phyloP scores from a whole-genome alignment of 2,329 filamentous ascomycete genomes.

The Penicillium italicum region DNA sequence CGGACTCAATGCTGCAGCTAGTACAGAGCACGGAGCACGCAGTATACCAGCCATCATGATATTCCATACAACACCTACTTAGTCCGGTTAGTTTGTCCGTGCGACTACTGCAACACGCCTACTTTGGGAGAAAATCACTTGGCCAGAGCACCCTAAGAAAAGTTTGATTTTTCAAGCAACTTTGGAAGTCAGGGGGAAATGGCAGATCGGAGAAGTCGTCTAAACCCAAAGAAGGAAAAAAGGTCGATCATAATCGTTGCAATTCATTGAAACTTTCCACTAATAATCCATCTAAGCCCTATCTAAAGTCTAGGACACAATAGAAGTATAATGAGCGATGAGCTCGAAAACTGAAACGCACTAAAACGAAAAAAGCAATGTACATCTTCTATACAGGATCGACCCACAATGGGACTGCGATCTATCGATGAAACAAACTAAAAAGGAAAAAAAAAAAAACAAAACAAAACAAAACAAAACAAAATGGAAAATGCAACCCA shows the following conservation, averaged over 20 bases:
- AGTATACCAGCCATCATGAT: not conserved
- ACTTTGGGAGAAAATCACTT: too few species aligned
- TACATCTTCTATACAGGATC: constrained; percentile 6
- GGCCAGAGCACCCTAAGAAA: not conserved
- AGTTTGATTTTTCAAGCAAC: too few species aligned
- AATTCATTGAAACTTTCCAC: constrained; percentile 2
- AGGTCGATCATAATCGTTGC: constrained; percentile 1
- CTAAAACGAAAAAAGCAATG: not conserved
- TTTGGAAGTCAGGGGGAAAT: not conserved
- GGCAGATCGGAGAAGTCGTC: not conserved
- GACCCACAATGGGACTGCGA: not conserved
- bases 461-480: not conserved
- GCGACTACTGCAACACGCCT: not conserved
- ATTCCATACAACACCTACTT: not conserved
- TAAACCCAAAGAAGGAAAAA: not conserved
- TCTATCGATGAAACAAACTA: not conserved
- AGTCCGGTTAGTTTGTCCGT: not conserved
- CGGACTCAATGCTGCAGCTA: not conserved
- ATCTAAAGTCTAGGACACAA: constrained; percentile 7
- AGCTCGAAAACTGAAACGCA: not conserved
- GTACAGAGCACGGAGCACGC: not conserved
- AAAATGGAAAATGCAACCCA: too few species aligned
- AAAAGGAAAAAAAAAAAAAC: not conserved
- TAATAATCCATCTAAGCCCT: not conserved
- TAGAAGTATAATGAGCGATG: not conserved